Conservation (phyloP, 305 asterid species). For the Solanum hybrid region DNA sequence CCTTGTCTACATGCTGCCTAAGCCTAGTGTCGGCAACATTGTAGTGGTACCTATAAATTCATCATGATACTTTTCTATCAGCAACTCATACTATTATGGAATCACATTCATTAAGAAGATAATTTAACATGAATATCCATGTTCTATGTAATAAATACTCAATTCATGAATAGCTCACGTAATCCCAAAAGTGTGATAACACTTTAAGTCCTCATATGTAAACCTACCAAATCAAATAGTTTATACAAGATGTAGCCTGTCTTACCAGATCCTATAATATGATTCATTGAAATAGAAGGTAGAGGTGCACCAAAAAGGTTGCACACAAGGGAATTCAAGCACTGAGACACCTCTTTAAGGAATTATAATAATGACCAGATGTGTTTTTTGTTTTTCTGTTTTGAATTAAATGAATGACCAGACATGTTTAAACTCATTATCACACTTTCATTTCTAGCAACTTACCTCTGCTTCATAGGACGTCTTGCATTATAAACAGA, state of each 20-base stretch:
- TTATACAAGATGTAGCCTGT: not conserved
- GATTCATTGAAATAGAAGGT: not conserved
- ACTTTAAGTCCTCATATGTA: not conserved
- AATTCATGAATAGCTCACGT: not conserved
- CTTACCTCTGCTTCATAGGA: slow-evolving; percentile 94
- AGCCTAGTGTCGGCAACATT: slow-evolving; percentile 95
- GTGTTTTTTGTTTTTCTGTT: not conserved
- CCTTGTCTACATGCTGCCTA: slow-evolving; percentile 90
- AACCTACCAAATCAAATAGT: not conserved
- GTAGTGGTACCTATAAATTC: slow-evolving; percentile 73
- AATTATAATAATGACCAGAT: not conserved
- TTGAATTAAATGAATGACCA: not conserved
- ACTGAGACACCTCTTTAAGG: not conserved
- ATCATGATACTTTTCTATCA: not conserved
- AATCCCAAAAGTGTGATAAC: not conserved
- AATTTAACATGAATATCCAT: not conserved
- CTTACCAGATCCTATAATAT: not conserved
- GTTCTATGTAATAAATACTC: not conserved
- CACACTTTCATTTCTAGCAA: not conserved
- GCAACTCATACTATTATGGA: not conserved
- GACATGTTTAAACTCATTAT: not conserved
- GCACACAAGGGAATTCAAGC: not conserved
- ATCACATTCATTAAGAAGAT: not conserved
- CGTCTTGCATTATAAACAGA: slow-evolving; percentile 93
- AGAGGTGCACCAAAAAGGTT: not conserved